Percentiles rank a stretch among this genome's conserved stretches.
Conservation (phyloP, 2,329 filamentous ascomycete genomes). For the Bipolaris zeicola region DNA sequence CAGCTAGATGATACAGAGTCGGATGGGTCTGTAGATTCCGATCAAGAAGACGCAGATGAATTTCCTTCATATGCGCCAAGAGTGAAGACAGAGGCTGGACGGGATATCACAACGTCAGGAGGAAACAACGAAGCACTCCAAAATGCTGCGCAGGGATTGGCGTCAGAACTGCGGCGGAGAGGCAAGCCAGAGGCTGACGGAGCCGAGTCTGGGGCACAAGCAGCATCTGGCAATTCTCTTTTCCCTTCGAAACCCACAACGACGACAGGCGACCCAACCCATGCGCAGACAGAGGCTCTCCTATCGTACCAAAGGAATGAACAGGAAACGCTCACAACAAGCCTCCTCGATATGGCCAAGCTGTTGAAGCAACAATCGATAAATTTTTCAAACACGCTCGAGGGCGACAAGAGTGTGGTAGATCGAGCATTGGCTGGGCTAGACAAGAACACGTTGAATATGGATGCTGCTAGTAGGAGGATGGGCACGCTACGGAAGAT, state of each 20-base stretch:
- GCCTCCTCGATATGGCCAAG: conserved; percentile 78
- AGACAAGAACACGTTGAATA: conserved; percentile 74
- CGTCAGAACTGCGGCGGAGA: conserved; percentile 43
- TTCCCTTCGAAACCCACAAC: conserved; percentile 46
- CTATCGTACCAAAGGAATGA: conserved; percentile 78
- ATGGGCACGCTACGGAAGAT: conserved; percentile 80
- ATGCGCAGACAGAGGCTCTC: conserved; percentile 64
- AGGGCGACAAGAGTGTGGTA: conserved; percentile 75
- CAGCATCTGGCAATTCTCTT: conserved; percentile 46
- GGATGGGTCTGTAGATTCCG: conserved; percentile 45
- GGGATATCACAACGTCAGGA: conserved; percentile 38
- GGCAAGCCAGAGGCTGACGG: conserved; percentile 28
- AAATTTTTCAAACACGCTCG: conserved; percentile 72
- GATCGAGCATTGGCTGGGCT: conserved; percentile 74
- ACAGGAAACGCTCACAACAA: conserved; percentile 81
- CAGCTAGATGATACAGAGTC: conserved; percentile 57
- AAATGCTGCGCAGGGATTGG: conserved; percentile 42
- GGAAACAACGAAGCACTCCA: conserved; percentile 42
- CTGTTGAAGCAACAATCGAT: conserved; percentile 77
- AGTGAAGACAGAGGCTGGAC: conserved; percentile 36
- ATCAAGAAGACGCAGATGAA: conserved; percentile 52
- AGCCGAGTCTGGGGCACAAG: conserved; percentile 22
- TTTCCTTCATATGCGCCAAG: conserved; percentile 52
- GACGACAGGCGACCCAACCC: conserved; percentile 34
- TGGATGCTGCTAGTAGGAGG: conserved; percentile 75